phyloP scores from a whole-genome alignment of 2,329 filamentous ascomycete genomes.

The Coleophoma eucalyptorum region DNA sequence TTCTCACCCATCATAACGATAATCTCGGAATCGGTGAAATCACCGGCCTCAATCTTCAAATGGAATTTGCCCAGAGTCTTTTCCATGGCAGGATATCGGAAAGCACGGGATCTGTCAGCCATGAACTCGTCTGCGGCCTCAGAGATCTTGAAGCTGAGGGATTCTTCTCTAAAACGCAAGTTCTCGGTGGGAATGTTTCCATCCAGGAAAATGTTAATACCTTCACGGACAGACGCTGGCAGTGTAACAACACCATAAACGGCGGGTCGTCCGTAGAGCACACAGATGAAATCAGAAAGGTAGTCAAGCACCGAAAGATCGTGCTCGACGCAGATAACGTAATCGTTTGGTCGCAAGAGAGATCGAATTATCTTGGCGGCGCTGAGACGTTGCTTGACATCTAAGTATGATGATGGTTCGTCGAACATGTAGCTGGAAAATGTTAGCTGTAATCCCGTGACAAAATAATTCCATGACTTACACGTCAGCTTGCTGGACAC shows the following conservation, averaged over 20 bases:
- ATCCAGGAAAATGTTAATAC: conserved; percentile 98
- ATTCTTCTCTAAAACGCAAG: conserved; percentile 95
- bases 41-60: conserved; percentile 74
- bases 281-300: conserved; percentile 96
- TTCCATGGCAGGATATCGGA: conserved; percentile 84
- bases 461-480: conserved; percentile 40
- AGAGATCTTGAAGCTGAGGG: conserved; percentile 88
- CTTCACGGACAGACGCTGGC: conserved; percentile 93
- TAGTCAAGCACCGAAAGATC: conserved; percentile 98
- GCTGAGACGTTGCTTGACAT: conserved; percentile 97
- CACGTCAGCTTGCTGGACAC: conserved; percentile 93
- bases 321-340: conserved; percentile 98
- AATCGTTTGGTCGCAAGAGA: conserved; percentile 82
- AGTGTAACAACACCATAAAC: conserved; percentile 97
- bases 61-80: conserved; percentile 91
- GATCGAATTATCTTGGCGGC: conserved; percentile 91
- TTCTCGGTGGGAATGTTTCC: conserved; percentile 98
- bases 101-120: conserved; percentile 78
- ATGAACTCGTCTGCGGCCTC: conserved; percentile 88
- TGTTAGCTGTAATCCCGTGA: conserved; percentile 86
- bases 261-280: conserved; percentile 92
- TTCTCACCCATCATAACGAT: conserved; percentile 99
- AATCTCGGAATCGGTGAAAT: conserved; percentile 97
- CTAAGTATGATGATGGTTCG: conserved; percentile 96
- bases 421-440: conserved; percentile 87